These are phyloP conservation scores for Aspergillus sp. DNA, from an alignment of 2,329 filamentous ascomycete genomes.

Conservation along the genomic window DNA sequence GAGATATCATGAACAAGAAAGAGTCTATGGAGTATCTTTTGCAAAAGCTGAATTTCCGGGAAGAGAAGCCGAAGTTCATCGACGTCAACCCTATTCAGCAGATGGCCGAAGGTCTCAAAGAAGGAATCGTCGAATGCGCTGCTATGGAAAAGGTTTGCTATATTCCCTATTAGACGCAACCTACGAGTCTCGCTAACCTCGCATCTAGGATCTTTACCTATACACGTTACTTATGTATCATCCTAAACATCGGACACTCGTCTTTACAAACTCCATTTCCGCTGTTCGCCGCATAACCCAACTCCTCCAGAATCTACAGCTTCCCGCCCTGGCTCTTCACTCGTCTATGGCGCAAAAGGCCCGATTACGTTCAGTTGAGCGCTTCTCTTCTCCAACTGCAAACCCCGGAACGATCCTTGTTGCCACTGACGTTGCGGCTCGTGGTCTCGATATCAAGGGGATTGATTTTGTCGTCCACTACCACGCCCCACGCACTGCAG, in stretches of 20 bases:
- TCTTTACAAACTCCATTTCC: constrained; percentile 96
- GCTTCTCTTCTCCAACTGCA: constrained; percentile 69
- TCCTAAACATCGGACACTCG: constrained; percentile 76
- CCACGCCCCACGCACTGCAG: constrained; percentile 87
- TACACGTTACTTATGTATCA: constrained; percentile 86
- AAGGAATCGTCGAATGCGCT: constrained; percentile 89
- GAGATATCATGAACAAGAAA: constrained; percentile 70
- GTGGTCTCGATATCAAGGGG: constrained; percentile 88
- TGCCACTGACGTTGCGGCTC: constrained; percentile 90
- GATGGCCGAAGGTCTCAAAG: constrained; percentile 83
- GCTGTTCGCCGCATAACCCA: constrained; percentile 85
- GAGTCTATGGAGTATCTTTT: constrained; percentile 93
- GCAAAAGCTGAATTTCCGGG: constrained; percentile 84
- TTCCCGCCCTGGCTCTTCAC: constrained; percentile 79
- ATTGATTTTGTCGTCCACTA: constrained; percentile 94
- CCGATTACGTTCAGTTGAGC: constrained; percentile 87
- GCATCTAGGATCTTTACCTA: constrained; percentile 77
- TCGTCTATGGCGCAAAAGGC: constrained; percentile 97
- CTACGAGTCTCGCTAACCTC: constrained; percentile 7
- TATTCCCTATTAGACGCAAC: too few relatives aligned
- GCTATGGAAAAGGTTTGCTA: constrained; percentile 82
- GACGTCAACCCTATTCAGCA: constrained; percentile 88
- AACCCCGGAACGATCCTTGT: constrained; percentile 72
- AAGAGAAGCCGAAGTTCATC: constrained; percentile 84
- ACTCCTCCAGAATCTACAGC: constrained; percentile 78